Evolutionary conservation across 768 basidiomycete species (phyloP).

Genomic region (Russula sp.): DNA sequence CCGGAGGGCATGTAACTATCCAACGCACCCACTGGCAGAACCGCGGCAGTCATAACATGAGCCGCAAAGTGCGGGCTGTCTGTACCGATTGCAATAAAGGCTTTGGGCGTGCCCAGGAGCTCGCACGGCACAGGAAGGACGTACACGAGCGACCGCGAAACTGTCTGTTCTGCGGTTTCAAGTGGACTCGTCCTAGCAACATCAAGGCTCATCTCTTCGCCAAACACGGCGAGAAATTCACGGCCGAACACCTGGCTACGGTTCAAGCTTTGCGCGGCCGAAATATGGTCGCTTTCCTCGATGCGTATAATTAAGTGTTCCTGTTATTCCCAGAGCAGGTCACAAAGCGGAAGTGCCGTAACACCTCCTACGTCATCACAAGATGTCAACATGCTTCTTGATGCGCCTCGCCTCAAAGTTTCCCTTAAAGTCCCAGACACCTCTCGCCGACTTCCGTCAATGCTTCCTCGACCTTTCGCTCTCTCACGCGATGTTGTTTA

Average conservation of each 20-base stretch:
- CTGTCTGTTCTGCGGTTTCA: slow-evolving; percentile 1
- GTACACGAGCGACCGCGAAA: neutral
- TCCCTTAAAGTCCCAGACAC: no score
- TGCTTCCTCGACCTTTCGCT: no score
- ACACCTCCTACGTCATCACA: no score
- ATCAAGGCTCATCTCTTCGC: neutral
- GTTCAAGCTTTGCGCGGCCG: neutral
- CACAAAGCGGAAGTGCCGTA: no score
- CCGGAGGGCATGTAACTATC: neutral
- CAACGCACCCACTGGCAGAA: no score
- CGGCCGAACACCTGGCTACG: neutral
- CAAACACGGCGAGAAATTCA: neutral
- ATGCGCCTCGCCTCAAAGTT: no score
- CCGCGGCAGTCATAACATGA: neutral
- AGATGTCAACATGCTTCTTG: no score
- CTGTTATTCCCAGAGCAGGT: no score
- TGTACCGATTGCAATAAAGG: neutral
- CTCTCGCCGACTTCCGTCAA: no score
- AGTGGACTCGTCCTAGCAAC: neutral
- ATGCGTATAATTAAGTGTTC: neutral
- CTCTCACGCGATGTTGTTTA: no score
- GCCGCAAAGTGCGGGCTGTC: neutral
- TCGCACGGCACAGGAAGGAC: neutral
- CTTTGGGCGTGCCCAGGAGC: neutral
- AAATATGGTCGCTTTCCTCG: neutral